Conservation (phyloP, 305 asterid genomes). For the Fraxinus latifolia region DNA sequence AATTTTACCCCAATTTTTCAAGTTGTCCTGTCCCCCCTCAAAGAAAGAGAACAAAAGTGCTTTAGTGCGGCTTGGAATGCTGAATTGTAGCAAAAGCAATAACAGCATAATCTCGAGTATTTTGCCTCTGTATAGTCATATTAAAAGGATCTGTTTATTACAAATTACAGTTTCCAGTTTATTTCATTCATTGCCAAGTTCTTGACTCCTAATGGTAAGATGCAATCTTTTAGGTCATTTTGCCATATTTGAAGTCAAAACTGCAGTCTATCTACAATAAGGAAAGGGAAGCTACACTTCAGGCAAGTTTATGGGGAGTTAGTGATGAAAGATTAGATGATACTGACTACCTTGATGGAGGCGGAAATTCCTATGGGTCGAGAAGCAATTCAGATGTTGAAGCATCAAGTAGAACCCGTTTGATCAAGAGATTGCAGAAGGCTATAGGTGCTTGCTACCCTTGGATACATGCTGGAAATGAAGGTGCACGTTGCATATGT, state of each 20-base stretch:
- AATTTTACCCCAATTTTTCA: neutral
- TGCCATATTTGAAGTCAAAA: slow-evolving; percentile 85
- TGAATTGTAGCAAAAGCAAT: neutral
- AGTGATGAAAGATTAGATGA: slow-evolving; percentile 59
- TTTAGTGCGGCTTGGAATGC: neutral
- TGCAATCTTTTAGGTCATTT: slow-evolving; percentile 57
- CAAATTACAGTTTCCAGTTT: neutral
- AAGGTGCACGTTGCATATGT: slow-evolving; percentile 47
- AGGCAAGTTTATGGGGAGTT: slow-evolving; percentile 95
- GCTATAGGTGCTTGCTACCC: slow-evolving; percentile 77
- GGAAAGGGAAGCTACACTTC: slow-evolving; percentile 93
- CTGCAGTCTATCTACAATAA: slow-evolving; percentile 69
- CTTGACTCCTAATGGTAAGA: slow-evolving; percentile 19
- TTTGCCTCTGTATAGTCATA: neutral
- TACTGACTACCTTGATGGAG: slow-evolving; percentile 41
- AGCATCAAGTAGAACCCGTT: slow-evolving; percentile 51
- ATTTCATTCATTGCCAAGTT: neutral
- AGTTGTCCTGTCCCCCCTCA: neutral
- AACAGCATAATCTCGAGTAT: neutral
- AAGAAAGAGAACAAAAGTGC: neutral
- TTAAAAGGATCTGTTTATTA: neutral
- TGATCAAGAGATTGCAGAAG: slow-evolving; percentile 55
- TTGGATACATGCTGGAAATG: slow-evolving; percentile 96
- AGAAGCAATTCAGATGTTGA: slow-evolving; percentile 44
- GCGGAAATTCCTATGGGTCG: slow-evolving; percentile 39